A percentile compares a stretch with the other conserved stretches of the same genome.
These are phyloP conservation scores for Phlyctochytrium planicorne DNA, from an alignment of 192 early-diverging fungal species.

Conservation along the genomic window DNA sequence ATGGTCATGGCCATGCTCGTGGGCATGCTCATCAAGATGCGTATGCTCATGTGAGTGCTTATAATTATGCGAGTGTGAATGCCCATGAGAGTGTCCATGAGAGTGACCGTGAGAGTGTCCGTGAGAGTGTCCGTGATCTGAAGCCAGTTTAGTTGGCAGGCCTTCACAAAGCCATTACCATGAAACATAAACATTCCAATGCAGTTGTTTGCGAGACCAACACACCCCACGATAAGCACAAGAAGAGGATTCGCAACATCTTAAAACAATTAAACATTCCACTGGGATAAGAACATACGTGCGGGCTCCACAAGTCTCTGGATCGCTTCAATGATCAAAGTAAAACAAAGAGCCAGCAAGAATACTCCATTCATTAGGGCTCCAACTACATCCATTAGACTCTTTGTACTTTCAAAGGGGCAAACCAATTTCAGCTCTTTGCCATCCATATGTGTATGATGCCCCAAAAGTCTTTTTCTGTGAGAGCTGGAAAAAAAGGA, in stretches of 20 bases:
- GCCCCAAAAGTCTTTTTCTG: slow-evolving; percentile 49
- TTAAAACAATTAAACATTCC: neutral
- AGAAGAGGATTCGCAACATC: slow-evolving; percentile 69
- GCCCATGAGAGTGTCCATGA: neutral
- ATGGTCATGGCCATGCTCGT: slow-evolving; percentile 41
- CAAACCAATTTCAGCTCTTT: slow-evolving; percentile 87
- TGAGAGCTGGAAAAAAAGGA: slow-evolving; percentile 48
- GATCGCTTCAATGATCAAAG: slow-evolving; percentile 82
- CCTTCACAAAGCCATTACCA: slow-evolving; percentile 32
- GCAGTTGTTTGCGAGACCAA: slow-evolving; percentile 76
- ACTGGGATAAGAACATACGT: slow-evolving; percentile 27
- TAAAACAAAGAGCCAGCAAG: slow-evolving; percentile 86
- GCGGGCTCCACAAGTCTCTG: slow-evolving; percentile 74
- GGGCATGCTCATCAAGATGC: slow-evolving; percentile 13
- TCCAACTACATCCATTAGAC: too few species aligned
- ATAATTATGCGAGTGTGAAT: slow-evolving; percentile 11
- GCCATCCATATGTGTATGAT: slow-evolving; percentile 83
- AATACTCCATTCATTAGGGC: slow-evolving; percentile 92
- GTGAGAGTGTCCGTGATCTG: slow-evolving; percentile 7
- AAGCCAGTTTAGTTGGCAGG: neutral
- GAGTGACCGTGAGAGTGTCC: slow-evolving; percentile 16
- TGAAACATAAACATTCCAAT: slow-evolving; percentile 80
- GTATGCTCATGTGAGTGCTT: slow-evolving; percentile 52
- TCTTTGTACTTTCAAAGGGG: too few species aligned
- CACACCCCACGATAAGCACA: slow-evolving; percentile 75